Evolutionary conservation across 768 basidiomycete genomes (phyloP).

Genomic region (Hortiboletus flavorubellus): DNA sequence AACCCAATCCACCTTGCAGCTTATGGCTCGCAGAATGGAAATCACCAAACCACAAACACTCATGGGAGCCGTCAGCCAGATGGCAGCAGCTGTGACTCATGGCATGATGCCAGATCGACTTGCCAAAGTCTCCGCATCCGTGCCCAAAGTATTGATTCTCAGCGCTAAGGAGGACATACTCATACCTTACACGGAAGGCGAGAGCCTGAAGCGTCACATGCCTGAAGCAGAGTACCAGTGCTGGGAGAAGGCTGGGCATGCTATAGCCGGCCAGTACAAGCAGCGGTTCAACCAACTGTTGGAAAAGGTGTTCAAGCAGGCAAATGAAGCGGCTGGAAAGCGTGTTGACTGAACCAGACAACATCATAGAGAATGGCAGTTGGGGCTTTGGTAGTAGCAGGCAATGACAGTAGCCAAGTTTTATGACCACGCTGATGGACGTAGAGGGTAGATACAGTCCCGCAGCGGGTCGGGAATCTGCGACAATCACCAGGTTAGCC

Average conservation of each 20-base stretch:
- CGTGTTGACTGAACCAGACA: too few species aligned
- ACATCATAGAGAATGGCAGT: too few species aligned
- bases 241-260: constrained; percentile 67
- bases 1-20: constrained; percentile 32
- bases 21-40: constrained; percentile 41
- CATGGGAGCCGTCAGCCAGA: constrained; percentile 67
- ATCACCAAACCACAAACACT: constrained; percentile 58
- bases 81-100: constrained; percentile 66
- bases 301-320: constrained; percentile 56
- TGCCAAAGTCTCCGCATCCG: constrained; percentile 43
- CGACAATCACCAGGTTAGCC: not conserved
- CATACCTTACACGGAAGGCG: constrained; percentile 49
- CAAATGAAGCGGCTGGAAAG: constrained; percentile 19
- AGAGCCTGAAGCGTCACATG: constrained; percentile 54
- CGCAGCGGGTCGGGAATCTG: not conserved
- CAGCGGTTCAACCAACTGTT: constrained; percentile 53
- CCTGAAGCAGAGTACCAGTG: constrained; percentile 50
- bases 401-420: not conserved
- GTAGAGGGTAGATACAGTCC: not conserved
- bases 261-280: constrained; percentile 46
- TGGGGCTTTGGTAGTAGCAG: not conserved
- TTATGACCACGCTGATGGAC: not conserved
- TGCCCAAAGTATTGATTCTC: constrained; percentile 66
- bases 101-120: constrained; percentile 49
- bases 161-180: constrained; percentile 67